These are phyloP conservation scores for Nemania abortiva DNA, from an alignment of 2,329 filamentous ascomycete species.

Conservation along the genomic window DNA sequence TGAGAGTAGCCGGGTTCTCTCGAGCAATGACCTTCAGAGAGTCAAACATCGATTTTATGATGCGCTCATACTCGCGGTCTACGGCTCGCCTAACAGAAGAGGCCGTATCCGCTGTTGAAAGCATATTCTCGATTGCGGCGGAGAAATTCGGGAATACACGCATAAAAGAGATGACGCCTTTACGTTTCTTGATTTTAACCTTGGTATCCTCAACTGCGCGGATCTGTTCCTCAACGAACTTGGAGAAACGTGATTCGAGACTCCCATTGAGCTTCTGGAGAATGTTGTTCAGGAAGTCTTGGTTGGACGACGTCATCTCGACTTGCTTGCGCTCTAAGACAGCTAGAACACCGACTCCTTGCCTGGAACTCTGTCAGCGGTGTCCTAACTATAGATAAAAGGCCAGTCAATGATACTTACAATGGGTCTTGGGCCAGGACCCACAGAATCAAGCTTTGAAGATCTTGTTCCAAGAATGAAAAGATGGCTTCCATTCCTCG, in stretches of 20 bases:
- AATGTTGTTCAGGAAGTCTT: slow-evolving; percentile 86
- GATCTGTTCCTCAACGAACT: slow-evolving; percentile 94
- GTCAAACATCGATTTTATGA: slow-evolving; percentile 97
- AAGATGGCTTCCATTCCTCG: slow-evolving; percentile 91
- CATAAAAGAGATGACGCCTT: slow-evolving; percentile 95
- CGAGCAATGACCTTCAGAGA: slow-evolving; percentile 93
- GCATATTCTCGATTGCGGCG: slow-evolving; percentile 85
- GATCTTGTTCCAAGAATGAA: slow-evolving; percentile 80
- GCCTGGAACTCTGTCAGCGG: slow-evolving; percentile 61
- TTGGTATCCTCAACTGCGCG: slow-evolving; percentile 97
- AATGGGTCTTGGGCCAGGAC: slow-evolving; percentile 82
- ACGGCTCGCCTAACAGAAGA: slow-evolving; percentile 79
- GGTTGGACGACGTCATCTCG: slow-evolving; percentile 88
- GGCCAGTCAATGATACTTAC: slow-evolving; percentile 64
- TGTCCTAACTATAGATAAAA: neutral
- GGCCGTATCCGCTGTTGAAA: slow-evolving; percentile 68
- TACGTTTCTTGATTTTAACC: slow-evolving; percentile 98
- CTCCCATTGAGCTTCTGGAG: slow-evolving; percentile 83
- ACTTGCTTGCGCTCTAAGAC: slow-evolving; percentile 82
- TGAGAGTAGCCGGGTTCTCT: slow-evolving; percentile 69
- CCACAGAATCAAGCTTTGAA: slow-evolving; percentile 87
- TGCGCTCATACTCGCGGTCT: slow-evolving; percentile 87
- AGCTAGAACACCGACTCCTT: slow-evolving; percentile 89
- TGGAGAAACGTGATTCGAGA: slow-evolving; percentile 81
- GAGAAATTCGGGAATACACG: slow-evolving; percentile 91